Evolutionary conservation across 1,139 yeast genomes (phyloP).

Genomic region (Yarrowia galli): DNA sequence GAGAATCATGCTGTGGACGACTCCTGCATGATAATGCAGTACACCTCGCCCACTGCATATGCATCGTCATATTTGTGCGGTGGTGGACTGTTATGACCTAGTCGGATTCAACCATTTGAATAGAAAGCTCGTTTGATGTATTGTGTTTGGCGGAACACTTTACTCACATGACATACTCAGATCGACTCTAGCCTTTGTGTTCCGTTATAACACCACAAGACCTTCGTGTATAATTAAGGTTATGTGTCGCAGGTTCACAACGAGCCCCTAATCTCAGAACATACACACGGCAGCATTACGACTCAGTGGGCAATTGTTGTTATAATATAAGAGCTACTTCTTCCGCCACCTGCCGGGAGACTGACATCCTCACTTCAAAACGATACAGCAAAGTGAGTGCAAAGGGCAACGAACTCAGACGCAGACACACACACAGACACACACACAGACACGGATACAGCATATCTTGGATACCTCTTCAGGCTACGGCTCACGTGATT

Average conservation of each 20-base stretch:
- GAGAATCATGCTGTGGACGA: not conserved
- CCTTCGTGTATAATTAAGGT: not conserved
- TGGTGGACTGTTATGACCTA: too few relatives aligned
- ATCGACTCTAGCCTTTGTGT: too few relatives aligned
- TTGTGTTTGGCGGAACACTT: too few relatives aligned
- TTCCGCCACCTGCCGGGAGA: not conserved
- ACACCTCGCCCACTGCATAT: not conserved
- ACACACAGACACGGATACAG: not conserved
- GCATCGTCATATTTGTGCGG: not conserved
- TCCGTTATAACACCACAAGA: too few relatives aligned
- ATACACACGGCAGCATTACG: not conserved
- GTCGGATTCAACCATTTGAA: too few relatives aligned
- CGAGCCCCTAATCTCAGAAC: not conserved
- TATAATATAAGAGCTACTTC: too few relatives aligned
- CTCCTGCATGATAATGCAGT: slow-evolving; percentile 24
- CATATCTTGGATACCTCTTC: not conserved
- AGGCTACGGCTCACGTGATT: too few relatives aligned
- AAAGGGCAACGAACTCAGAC: not conserved
- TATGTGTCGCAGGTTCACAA: not conserved
- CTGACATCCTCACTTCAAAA: too few relatives aligned
- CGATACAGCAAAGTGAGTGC: too few relatives aligned
- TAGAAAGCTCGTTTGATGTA: too few relatives aligned
- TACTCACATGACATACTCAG: too few relatives aligned
- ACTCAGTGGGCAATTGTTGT: not conserved
- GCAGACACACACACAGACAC: not conserved